Base-by-base conservation (phyloP, 2,329 filamentous ascomycete genomes). In the Microdochium nivale region DNA sequence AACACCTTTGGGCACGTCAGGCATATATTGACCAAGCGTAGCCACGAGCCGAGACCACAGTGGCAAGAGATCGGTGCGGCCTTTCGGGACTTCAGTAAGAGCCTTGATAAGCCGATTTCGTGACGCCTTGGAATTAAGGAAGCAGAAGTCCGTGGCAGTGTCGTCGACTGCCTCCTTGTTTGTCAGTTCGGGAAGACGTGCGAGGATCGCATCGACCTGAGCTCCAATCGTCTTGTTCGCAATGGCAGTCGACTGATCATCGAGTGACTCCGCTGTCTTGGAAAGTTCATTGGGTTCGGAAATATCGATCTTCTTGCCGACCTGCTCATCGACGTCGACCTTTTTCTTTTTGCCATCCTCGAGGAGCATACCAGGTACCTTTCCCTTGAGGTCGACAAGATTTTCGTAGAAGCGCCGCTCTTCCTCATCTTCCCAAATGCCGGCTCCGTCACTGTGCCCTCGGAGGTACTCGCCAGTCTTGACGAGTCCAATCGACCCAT, bases 371-470 rank as follows among this genome's bases (percentile, higher is more conserved):
- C 87, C 87, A 0, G 94, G 95, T 2, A 99, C 94, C 60, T 96
- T 95, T 59, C 95, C 94, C 65, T 95, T 96, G 16, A 99, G 74
- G 64, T 99, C 94, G 13, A 95, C 87, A 11, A 99, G 70, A 57
- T 96, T 97, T 73, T 99, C 94, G 70, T 99, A 99, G 67, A 99
- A 99, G 54, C 94, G 88, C 54, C 94, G 84, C 69, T 99, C 92
- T 51, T 99, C 94, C 64, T 99, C 94, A 60, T 99, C 94, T 71
- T 96, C 91, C 94, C 94, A 99, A 56, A 99, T 97, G 0, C 94
- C 94, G 24, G 91, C 81, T 21, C 90, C 91, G 53, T 97, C 92
- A 23, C 86, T 87, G 65, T 95, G 88, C 13, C 90, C 91, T 35
- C 90, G 87, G 37, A 97, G 76, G 62, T 96, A 97, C 60, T 97